Evolutionary conservation across 495 filamentous ascomycete genomes (phyloP).

Genomic region (Corynascus novoguineensis): DNA sequence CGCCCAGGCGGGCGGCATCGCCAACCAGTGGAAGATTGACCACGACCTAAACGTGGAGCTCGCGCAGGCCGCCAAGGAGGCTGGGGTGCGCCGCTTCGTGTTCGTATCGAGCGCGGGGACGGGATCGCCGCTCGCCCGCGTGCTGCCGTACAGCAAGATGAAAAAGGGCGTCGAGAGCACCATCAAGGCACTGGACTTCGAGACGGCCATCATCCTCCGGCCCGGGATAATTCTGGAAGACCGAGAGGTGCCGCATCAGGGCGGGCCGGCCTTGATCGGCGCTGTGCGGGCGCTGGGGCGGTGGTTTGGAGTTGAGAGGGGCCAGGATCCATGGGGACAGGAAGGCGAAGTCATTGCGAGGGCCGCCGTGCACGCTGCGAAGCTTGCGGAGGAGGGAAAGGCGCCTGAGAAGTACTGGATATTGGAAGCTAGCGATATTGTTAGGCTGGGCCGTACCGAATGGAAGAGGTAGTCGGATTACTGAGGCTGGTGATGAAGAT

Average conservation of each 20-base stretch:
- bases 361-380: constrained; percentile 60
- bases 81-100: constrained; percentile 60
- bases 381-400: constrained; percentile 40
- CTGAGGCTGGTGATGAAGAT: background rate
- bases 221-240: constrained; percentile 72
- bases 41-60: constrained; percentile 67
- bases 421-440: constrained; percentile 43
- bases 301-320: constrained; percentile 32
- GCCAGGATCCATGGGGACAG: constrained; percentile 67
- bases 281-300: constrained; percentile 51
- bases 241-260: constrained; percentile 52
- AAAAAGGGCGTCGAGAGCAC: constrained; percentile 76
- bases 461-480: constrained; percentile 25
- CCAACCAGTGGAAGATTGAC: constrained; percentile 71
- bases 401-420: constrained; percentile 46
- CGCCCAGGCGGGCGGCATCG: constrained; percentile 58
- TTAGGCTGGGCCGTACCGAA: constrained; percentile 43
- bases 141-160: constrained; percentile 60
- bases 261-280: constrained; percentile 43
- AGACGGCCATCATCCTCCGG: constrained; percentile 64
- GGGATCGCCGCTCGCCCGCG: constrained; percentile 27
- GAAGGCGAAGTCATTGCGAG: constrained; percentile 68
- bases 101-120: constrained; percentile 57
- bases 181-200: constrained; percentile 65
- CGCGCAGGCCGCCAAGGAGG: constrained; percentile 58